Evolutionary conservation across 2,329 filamentous ascomycete genomes (phyloP).

Genomic region (Niveomyces coronatus): DNA sequence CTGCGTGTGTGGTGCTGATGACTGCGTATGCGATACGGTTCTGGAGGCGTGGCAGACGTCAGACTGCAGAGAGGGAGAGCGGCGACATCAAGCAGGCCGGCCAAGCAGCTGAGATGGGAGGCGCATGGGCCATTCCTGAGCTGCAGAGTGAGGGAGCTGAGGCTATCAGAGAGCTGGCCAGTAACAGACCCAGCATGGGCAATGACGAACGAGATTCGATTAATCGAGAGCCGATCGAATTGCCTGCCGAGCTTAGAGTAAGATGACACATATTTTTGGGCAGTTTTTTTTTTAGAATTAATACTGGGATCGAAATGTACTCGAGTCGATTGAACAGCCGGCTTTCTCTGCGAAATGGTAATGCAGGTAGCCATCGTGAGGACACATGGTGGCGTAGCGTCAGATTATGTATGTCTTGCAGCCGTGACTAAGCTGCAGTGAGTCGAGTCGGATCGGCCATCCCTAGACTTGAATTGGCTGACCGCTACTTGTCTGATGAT

Average conservation of each 20-base stretch:
- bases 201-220: not conserved
- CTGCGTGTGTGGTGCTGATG: not conserved
- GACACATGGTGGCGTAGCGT: too few species aligned
- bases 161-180: constrained; percentile 2
- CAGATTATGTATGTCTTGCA: too few species aligned
- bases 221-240: constrained; percentile 3
- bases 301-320: too few species aligned
- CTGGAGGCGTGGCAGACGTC: not conserved
- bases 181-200: constrained; percentile 4
- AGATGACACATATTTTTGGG: not conserved
- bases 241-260: constrained; percentile 1
- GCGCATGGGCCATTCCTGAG: not conserved
- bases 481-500: too few species aligned
- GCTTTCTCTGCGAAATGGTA: too few species aligned
- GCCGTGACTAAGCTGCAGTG: too few species aligned
- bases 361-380: too few species aligned
- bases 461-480: too few species aligned
- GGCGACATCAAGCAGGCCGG: not conserved
- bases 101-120: not conserved
- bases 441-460: too few species aligned
- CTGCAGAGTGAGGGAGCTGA: not conserved
- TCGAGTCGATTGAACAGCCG: too few species aligned
- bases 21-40: not conserved
- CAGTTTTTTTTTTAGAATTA: too few species aligned
- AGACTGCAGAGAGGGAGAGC: not conserved